Evolutionary conservation across 352 stramenopile species (phyloP).

Genomic region (Aphanomyces astaci): DNA sequence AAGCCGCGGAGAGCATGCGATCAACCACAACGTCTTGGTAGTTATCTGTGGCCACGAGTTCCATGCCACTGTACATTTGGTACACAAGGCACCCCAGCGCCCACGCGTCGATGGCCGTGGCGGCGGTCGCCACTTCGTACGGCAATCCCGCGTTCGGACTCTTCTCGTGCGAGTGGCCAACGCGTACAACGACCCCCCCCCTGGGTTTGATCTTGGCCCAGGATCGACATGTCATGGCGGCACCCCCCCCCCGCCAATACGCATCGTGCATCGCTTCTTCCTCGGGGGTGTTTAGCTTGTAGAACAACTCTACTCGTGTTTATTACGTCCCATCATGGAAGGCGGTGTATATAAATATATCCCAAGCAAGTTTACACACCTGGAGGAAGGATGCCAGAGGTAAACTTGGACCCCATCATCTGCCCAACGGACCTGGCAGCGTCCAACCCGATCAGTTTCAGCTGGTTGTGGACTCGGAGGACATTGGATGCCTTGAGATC

Average conservation of each 20-base stretch:
- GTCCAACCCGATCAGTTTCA: conserved; percentile 29
- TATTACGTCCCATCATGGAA: not conserved
- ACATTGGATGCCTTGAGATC: conserved; percentile 28
- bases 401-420: conserved; percentile 19
- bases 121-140: conserved; percentile 11
- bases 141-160: not conserved
- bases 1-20: not conserved
- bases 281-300: not conserved
- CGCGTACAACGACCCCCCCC: not conserved
- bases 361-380: not conserved
- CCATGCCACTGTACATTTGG: conserved; percentile 15
- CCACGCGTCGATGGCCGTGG: conserved; percentile 23
- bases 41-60: conserved; percentile 3
- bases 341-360: not conserved
- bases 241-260: not conserved
- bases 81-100: conserved; percentile 24
- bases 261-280: not conserved
- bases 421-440: not conserved
- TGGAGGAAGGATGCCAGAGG: conserved; percentile 21
- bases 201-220: conserved; percentile 1
- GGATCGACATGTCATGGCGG: no score
- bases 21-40: conserved; percentile 18
- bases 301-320: conserved; percentile 5
- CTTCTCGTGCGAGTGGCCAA: not conserved
- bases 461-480: conserved; percentile 14